phyloP scores from a whole-genome alignment of 495 filamentous ascomycete species.

The Penicillium verhagenii region DNA sequence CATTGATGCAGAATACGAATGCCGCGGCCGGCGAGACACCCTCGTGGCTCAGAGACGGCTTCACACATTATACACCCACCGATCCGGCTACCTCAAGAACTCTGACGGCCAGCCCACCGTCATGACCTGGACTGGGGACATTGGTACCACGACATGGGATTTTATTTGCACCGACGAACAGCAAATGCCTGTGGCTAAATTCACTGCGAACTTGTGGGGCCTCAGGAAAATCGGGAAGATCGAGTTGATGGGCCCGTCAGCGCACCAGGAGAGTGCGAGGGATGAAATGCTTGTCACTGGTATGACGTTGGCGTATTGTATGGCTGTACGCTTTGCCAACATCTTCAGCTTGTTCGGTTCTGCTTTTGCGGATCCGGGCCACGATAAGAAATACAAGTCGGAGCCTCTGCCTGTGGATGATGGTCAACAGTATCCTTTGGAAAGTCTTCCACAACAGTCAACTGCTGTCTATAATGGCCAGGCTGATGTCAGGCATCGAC shows the following conservation, averaged over 20 bases:
- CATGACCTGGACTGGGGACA: conserved; percentile 32
- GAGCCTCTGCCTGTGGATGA: neutral
- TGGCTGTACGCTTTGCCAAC: conserved; percentile 25
- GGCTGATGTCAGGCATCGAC: neutral
- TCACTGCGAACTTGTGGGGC: conserved; percentile 25
- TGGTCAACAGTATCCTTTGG: neutral
- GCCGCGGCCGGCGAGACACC: conserved; percentile 21
- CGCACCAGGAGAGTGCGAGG: conserved; percentile 12
- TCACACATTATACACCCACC: conserved; percentile 31
- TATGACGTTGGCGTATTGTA: conserved; percentile 28
- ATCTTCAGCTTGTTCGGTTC: conserved; percentile 28
- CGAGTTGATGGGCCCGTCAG: conserved; percentile 28
- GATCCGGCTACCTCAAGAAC: conserved; percentile 21
- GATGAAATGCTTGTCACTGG: conserved; percentile 38
- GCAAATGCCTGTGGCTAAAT: conserved; percentile 28
- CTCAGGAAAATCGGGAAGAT: conserved; percentile 29
- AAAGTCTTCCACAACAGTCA: neutral
- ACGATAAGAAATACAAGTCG: conserved; percentile 9
- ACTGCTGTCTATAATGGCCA: neutral
- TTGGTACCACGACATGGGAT: conserved; percentile 32
- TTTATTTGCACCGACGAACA: conserved; percentile 35
- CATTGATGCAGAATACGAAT: conserved; percentile 31
- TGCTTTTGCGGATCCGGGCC: conserved; percentile 17
- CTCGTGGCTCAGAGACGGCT: conserved; percentile 32
- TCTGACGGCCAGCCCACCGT: conserved; percentile 18